Evolutionary conservation across 352 stramenopile genomes (phyloP), one percentile per base, ranked within the genome.

Genomic region (Peronospora destructor): DNA sequence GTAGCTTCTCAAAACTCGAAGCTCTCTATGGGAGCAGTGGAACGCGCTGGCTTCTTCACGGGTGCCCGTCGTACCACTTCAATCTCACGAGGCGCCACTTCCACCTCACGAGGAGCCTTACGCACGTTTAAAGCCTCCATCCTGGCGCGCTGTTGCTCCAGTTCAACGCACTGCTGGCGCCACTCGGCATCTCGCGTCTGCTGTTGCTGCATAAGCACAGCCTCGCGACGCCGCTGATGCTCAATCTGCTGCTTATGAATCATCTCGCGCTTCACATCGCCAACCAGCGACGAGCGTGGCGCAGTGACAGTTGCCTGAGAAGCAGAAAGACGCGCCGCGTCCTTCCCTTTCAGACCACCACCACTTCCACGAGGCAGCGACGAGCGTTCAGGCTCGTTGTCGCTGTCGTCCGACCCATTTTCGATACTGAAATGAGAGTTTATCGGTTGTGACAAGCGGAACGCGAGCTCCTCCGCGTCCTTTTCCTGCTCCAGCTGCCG

Each of bases 181-280:
- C 32, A 53, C 32, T 61, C 49, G 6, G 23, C 45, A 19, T 59
- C 43, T 45, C 50, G 35, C 17, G 32, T 37, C 34, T 56, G 57
- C 34, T 85, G 71, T 35, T 84, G 65, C 33, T 84, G 61, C 45
- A 80, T 71, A 39, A 86, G 63, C 11, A 71, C 56, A 2, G 70
- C 71, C 41, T 88, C 77, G 39, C 74, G 74, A 16, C 62, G 73
- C n/a, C 74, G 74, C 44, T 76, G 70, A 57, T 85, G 73, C 55
- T 80, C 71, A 11, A 53, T 49, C 57, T 84, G 68, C 49, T 87
- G 71, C 19, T 84, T 84, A 43, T 66, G 52, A 60, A 84, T 84
- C 51, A 76, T 73, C 32, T 85, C 72, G 10, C 76, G 69, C 64
- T 87, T 87, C 14, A 75, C 73, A 38, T 87, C 70, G 17, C 62